A percentile compares a stretch with the other conserved stretches of the same genome.
phyloP scores from a whole-genome alignment of 306 rosid species.

The Gastrolobium bilobum region DNA sequence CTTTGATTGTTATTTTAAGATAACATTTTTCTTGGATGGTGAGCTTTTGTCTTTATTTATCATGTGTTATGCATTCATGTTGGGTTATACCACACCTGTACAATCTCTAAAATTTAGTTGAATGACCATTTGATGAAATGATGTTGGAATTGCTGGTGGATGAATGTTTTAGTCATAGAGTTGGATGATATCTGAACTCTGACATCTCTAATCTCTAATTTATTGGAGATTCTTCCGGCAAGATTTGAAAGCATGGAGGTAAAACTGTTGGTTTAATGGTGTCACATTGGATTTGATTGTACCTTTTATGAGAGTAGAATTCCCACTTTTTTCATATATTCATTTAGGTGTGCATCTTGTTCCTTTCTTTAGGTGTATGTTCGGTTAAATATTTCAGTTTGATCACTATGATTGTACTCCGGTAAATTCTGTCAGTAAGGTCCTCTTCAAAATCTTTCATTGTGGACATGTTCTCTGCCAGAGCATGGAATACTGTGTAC shows the following conservation, averaged over 20 bases:
- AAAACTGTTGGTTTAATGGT: constrained; percentile 6
- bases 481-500: constrained; percentile 34
- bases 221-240: constrained; percentile 12
- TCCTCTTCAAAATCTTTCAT: constrained; percentile 24
- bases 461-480: constrained; percentile 35
- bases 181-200: background rate
- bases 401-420: constrained; percentile 15
- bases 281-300: constrained; percentile 25
- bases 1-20: constrained; percentile 29
- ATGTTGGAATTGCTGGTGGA: background rate
- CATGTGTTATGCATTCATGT: constrained; percentile 19
- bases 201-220: background rate
- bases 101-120: constrained; percentile 24
- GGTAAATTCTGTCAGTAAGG: constrained; percentile 23
- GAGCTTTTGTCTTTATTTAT: constrained; percentile 34
- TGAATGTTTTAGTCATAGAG: constrained; percentile 18
- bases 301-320: constrained; percentile 33
- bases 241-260: background rate
- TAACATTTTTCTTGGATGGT: constrained; percentile 14
- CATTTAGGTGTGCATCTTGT: constrained; percentile 25
- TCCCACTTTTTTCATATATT: constrained; percentile 17
- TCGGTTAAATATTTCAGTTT: constrained; percentile 26
- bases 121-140: background rate
- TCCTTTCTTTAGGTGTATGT: constrained; percentile 32
- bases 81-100: constrained; percentile 26